Percentiles rank a stretch among this genome's conserved stretches.
phyloP scores from a whole-genome alignment of 2,329 filamentous ascomycete genomes.

The Apiospora rasikravindrae region DNA sequence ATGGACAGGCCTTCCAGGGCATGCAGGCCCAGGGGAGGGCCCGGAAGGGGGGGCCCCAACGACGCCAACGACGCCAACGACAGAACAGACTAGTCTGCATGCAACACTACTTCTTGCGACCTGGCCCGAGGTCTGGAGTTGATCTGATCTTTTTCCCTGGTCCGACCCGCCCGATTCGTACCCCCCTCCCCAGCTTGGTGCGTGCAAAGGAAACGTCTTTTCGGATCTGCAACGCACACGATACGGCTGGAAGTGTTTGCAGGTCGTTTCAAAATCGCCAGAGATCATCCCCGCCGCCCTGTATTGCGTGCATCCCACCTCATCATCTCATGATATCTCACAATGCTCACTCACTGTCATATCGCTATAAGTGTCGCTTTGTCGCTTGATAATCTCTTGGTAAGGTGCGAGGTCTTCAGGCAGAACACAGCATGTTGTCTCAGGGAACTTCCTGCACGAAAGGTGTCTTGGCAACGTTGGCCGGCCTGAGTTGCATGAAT shows the following conservation, averaged over 20 bases:
- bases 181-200: background rate
- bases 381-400: background rate
- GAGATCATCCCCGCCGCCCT: background rate
- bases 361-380: background rate
- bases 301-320: background rate
- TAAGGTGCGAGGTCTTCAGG: background rate
- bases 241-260: background rate
- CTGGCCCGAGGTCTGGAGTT: background rate
- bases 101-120: background rate
- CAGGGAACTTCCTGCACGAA: background rate
- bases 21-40: background rate
- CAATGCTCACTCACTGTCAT: background rate
- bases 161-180: background rate
- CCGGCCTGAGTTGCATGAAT: background rate
- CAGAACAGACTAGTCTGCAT: constrained; percentile 1
- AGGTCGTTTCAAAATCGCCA: background rate
- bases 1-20: constrained; percentile 6
- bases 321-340: background rate
- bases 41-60: background rate
- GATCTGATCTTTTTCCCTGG: background rate
- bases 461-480: background rate
- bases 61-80: background rate
- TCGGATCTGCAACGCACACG: constrained; percentile 8
- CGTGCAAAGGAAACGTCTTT: background rate
- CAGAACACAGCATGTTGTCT: background rate